Evolutionary conservation across 1,284 basidiomycete genomes (phyloP).

Genomic region (Cryptococcus wingfieldii): DNA sequence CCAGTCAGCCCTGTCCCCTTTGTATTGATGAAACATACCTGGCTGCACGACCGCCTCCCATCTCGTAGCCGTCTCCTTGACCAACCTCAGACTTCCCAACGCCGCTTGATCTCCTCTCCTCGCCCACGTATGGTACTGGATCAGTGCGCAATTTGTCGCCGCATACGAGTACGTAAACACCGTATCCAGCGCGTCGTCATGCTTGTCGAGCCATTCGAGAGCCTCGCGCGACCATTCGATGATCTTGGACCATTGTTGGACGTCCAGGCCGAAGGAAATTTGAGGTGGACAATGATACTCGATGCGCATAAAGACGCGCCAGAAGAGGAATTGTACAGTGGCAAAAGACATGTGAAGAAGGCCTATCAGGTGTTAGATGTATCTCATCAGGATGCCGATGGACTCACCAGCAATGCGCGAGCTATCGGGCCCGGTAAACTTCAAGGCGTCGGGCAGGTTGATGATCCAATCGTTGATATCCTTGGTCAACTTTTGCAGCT

Average conservation of each 20-base stretch:
- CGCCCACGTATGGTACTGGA: slow-evolving; percentile 93
- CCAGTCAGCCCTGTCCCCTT: neutral
- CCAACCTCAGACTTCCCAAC: slow-evolving; percentile 66
- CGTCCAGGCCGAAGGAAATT: slow-evolving; percentile 74
- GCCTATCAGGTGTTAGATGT: slow-evolving; percentile 53
- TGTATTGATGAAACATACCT: slow-evolving; percentile 9
- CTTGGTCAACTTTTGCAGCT: slow-evolving; percentile 61
- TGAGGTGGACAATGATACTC: slow-evolving; percentile 80
- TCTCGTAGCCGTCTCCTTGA: slow-evolving; percentile 73
- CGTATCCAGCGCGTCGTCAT: slow-evolving; percentile 78
- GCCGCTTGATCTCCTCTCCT: slow-evolving; percentile 71
- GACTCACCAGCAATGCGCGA: slow-evolving; percentile 49
- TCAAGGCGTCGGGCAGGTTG: slow-evolving; percentile 67
- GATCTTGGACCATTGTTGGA: slow-evolving; percentile 72
- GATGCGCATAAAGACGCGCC: slow-evolving; percentile 92
- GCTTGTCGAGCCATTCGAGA: slow-evolving; percentile 81
- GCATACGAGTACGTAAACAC: slow-evolving; percentile 82
- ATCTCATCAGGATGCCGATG: neutral
- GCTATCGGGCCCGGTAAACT: slow-evolving; percentile 64
- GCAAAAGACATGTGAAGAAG: slow-evolving; percentile 78
- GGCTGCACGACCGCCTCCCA: slow-evolving; percentile 64
- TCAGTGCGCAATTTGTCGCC: slow-evolving; percentile 81
- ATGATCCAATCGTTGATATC: slow-evolving; percentile 76
- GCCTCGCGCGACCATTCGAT: slow-evolving; percentile 68
- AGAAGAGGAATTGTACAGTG: slow-evolving; percentile 70